These are phyloP conservation scores for Thielaviopsis populi DNA, from an alignment of 2,329 filamentous ascomycete species.

Conservation along the genomic window DNA sequence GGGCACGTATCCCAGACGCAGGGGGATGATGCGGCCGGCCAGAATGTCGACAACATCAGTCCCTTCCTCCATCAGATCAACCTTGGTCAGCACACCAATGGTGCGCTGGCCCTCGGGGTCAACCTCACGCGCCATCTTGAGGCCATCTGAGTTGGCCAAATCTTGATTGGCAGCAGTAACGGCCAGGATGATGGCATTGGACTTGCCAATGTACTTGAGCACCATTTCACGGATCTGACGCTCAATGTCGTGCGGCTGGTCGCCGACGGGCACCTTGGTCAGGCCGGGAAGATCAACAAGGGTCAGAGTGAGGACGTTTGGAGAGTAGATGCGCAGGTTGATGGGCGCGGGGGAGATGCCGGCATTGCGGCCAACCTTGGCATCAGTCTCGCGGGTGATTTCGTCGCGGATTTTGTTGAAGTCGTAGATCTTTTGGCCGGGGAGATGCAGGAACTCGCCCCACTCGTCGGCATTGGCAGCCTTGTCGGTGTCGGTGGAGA, in stretches of 20 bases:
- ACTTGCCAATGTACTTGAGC: slow-evolving; percentile 94
- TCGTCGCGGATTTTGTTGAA: slow-evolving; percentile 98
- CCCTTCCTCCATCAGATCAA: slow-evolving; percentile 96
- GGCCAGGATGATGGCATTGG: slow-evolving; percentile 93
- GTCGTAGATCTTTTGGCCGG: slow-evolving; percentile 93
- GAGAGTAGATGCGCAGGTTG: slow-evolving; percentile 95
- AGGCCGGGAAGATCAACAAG: slow-evolving; percentile 91
- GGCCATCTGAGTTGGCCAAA: slow-evolving; percentile 93
- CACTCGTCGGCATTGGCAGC: slow-evolving; percentile 90
- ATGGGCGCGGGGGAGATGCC: slow-evolving; percentile 95
- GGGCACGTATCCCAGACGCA: slow-evolving; percentile 87
- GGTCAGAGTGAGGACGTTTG: slow-evolving; percentile 91
- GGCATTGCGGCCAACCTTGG: slow-evolving; percentile 89
- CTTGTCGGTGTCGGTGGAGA: slow-evolving; percentile 58
- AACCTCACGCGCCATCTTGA: slow-evolving; percentile 92
- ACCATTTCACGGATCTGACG: slow-evolving; percentile 96
- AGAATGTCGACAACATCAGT: slow-evolving; percentile 98
- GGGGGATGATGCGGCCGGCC: slow-evolving; percentile 88
- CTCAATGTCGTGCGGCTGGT: slow-evolving; percentile 94
- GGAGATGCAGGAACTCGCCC: slow-evolving; percentile 97
- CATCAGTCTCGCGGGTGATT: slow-evolving; percentile 90
- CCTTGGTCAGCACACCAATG: slow-evolving; percentile 96
- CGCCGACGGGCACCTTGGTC: slow-evolving; percentile 91
- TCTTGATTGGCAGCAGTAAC: slow-evolving; percentile 96
- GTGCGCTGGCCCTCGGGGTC: slow-evolving; percentile 95